A percentile compares a stretch with the other conserved stretches of the same genome.
These are phyloP conservation scores for Tulasnella sp. DNA, from an alignment of 768 basidiomycete genomes.

Conservation along the genomic window DNA sequence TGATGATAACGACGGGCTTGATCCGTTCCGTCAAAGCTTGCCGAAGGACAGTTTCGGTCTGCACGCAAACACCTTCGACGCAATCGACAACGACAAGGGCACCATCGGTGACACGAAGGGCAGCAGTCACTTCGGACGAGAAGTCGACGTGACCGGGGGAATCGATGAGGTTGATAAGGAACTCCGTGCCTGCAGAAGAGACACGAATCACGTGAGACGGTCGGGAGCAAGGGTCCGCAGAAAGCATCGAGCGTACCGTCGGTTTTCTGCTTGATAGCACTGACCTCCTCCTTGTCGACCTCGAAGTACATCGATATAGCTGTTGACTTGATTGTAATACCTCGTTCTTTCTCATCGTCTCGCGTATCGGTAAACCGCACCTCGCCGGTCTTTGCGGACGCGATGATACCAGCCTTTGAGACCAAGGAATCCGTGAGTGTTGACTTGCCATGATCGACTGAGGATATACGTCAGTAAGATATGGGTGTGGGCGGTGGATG, in stretches of 20 bases:
- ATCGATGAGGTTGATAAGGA: conserved; percentile 99
- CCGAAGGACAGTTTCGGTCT: conserved; percentile 98
- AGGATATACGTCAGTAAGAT: not conserved
- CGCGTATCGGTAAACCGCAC: conserved; percentile 96
- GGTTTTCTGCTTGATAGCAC: conserved; percentile 86
- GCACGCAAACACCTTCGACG: conserved; percentile 98
- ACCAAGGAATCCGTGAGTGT: conserved; percentile 98
- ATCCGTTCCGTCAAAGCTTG: conserved; percentile 97
- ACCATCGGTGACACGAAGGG: conserved; percentile 98
- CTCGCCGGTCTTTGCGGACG: conserved; percentile 85
- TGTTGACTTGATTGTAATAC: conserved; percentile 99
- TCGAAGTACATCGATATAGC: conserved; percentile 99
- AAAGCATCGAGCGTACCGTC: conserved; percentile 41
- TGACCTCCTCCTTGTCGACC: conserved; percentile 78
- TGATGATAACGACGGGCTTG: conserved; percentile 98
- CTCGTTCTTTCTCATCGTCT: conserved; percentile 97
- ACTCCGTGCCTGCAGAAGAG: conserved; percentile 66
- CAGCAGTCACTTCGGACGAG: conserved; percentile 98
- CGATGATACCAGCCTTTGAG: conserved; percentile 99
- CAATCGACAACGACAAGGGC: conserved; percentile 99
- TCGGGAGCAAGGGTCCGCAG: conserved; percentile 8
- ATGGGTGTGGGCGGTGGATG: conserved; percentile 18
- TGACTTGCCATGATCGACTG: conserved; percentile 99
- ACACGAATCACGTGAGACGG: conserved; percentile 11
- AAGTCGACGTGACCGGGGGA: conserved; percentile 99